These are phyloP conservation scores for Blakeslea trispora DNA, from an alignment of 371 early-diverging fungal species.

Conservation along the genomic window DNA sequence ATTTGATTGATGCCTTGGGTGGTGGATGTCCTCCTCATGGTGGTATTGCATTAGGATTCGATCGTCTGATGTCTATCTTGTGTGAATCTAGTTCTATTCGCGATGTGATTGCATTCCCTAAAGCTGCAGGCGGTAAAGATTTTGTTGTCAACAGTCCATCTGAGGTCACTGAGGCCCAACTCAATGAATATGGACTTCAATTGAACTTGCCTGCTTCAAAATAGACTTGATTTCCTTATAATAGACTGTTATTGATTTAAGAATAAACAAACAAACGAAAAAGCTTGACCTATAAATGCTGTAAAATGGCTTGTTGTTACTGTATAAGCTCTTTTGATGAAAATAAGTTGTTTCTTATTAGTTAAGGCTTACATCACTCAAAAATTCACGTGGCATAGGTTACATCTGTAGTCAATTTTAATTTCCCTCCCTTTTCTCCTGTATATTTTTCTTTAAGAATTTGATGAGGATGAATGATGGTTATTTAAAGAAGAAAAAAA, in stretches of 20 bases:
- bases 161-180: constrained; percentile 56
- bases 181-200: constrained; percentile 69
- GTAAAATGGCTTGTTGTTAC: too few species aligned
- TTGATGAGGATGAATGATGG: too few species aligned
- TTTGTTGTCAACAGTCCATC: constrained; percentile 83
- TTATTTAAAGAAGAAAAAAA: too few species aligned
- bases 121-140: constrained; percentile 81
- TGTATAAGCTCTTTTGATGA: too few species aligned
- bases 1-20: constrained; percentile 79
- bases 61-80: constrained; percentile 80
- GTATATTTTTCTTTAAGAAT: too few species aligned
- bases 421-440: too few species aligned
- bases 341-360: too few species aligned
- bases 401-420: too few species aligned
- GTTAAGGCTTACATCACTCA: too few species aligned
- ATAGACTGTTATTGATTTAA: background rate
- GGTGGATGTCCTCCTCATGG: constrained; percentile 93
- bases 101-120: constrained; percentile 95
- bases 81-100: constrained; percentile 76
- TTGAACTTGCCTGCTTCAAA: constrained; percentile 20
- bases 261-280: background rate
- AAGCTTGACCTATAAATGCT: background rate
- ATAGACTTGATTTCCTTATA: background rate
- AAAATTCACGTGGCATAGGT: too few species aligned
- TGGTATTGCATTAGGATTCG: constrained; percentile 88